Evolutionary conservation across 116 monocot species (phyloP).

Genomic region (Cymodocea nodosa): DNA sequence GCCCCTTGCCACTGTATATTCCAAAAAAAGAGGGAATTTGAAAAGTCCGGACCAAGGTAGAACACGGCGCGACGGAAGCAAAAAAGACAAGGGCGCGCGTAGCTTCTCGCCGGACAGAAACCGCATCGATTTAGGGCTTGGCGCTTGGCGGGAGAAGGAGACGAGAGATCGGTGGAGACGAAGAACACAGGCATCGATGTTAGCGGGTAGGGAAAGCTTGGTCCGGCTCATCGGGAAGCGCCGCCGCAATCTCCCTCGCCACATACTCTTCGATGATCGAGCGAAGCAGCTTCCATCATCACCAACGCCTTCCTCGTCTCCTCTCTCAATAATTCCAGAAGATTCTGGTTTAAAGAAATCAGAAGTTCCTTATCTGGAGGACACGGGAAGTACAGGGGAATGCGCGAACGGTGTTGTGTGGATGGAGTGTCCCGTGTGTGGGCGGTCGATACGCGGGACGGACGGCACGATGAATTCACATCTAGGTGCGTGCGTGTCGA

Average conservation of each 20-base stretch:
- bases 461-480: slow-evolving; percentile 42
- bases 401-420: neutral
- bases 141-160: too few relatives aligned
- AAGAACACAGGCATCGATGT: slow-evolving; percentile 1
- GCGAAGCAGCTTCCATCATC: neutral
- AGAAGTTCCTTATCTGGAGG: neutral
- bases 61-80: too few relatives aligned
- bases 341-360: neutral
- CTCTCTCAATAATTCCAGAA: neutral
- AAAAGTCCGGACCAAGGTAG: too few relatives aligned
- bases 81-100: too few relatives aligned
- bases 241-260: slow-evolving; percentile 15
- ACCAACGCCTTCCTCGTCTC: too few relatives aligned
- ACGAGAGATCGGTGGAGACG: neutral
- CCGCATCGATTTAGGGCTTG: too few relatives aligned
- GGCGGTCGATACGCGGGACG: slow-evolving; percentile 24
- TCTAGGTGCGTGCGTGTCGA: slow-evolving; percentile 28
- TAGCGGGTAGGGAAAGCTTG: slow-evolving; percentile 29
- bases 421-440: slow-evolving; percentile 61
- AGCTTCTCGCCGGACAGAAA: too few relatives aligned
- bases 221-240: slow-evolving; percentile 37
- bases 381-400: neutral
- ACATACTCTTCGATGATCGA: slow-evolving; percentile 1
- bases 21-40: too few relatives aligned
- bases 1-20: too few relatives aligned